Evolutionary conservation across 2,329 filamentous ascomycete species (phyloP), one percentile per base, ranked within the genome.

Genomic region (Nothophaeocryptopus gaeumannii): DNA sequence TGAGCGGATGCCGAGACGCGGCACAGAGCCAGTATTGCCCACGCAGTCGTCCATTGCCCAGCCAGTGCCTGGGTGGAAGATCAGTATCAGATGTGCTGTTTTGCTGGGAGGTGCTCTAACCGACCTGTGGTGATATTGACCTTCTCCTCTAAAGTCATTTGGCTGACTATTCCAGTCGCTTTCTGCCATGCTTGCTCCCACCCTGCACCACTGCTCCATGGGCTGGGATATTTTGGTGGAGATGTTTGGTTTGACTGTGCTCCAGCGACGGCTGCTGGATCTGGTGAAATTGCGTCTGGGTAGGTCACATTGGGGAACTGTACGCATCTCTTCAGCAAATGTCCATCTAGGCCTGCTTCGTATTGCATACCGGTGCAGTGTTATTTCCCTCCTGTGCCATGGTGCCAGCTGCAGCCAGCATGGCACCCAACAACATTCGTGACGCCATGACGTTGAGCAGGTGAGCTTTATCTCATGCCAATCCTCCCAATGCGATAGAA

Each of bases 61-160:
- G 37, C 89, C 89, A 56, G 86, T 81, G 68, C 92, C 92, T 1
- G 90, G 2, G 8, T 5, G 7, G 12, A 30, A 5, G 14, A 14
- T 5, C 38, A 35, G 31, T 48, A 10, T 39, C 7, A 16, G 10
- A 16, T 12, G 32, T 10, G 2, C 32, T 26, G 26, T 13, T 9
- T 5, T 26, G 39, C 9, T 12, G 13, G 37, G 33, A 11, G n/a
- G 11, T 9, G n/a, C 10, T 31, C 12, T 11, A 13, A 30, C 52
- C 31, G 20, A 43, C 52, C 52, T 26, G 53, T 55, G 10, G 53
- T 55, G 68, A 55, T 32, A 68, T 97, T 97, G 70, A 97, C 89
- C 74, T 96, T 96, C 70, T 96, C 90, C 11, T 83, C 66, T 30
- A 95, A 76, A 0, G 89, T 95, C 71, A 96, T 72, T 67, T 89